Base-by-base conservation (phyloP, 768 basidiomycete species). In the Hygrophoropsis aurantiaca region DNA sequence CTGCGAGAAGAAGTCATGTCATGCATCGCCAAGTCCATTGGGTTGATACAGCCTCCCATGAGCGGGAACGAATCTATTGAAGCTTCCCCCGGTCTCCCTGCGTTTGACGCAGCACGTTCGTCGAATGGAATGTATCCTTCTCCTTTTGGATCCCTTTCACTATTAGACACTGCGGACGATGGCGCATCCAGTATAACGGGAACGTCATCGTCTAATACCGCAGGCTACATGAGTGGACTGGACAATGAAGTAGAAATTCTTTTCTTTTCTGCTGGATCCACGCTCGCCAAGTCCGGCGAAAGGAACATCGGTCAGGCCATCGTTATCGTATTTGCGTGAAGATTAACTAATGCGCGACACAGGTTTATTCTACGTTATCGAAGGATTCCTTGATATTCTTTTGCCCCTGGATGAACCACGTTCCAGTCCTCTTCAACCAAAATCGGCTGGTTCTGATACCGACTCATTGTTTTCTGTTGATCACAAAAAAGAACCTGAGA, bases 221-320 rank as follows among this genome's bases (percentile, higher is more conserved):
- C 74, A 25, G 58, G 65, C 16, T 82, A 86, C 54, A 77, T 91
- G 71, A 85, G 77, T 55, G 94, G 93, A 16, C 71, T 99, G 11
- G 94, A 97, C 60, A 98, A 97, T 47, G 91, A 97, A 61, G 90
- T 98, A 1, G 97, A 99, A 65, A 95, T 99, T 42, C 64, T 97
- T 25, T 97, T 86, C 65, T 98, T 92, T 68, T 77, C 89, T 34
- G 85, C 90, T 42, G 97, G 94, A 1, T 84, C 86, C 4, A 82
- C 82, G 2, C 69, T 98, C 18, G 94, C 89, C 19, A 90, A 83
- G 56, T 90, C 94, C 6, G 95, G 94, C 34, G 94, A 99, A 65
- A 72, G 81, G 46, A 87, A 94, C 52, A 87, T 90, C 45, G 94
- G 94, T 83, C 47, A 50, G 60, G 51, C 45, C 10, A n/a, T 37